Percentiles rank a stretch among this genome's conserved stretches.
Evolutionary conservation across 2,329 filamentous ascomycete genomes (phyloP).

Genomic region (Talaromyces rugulosus): DNA sequence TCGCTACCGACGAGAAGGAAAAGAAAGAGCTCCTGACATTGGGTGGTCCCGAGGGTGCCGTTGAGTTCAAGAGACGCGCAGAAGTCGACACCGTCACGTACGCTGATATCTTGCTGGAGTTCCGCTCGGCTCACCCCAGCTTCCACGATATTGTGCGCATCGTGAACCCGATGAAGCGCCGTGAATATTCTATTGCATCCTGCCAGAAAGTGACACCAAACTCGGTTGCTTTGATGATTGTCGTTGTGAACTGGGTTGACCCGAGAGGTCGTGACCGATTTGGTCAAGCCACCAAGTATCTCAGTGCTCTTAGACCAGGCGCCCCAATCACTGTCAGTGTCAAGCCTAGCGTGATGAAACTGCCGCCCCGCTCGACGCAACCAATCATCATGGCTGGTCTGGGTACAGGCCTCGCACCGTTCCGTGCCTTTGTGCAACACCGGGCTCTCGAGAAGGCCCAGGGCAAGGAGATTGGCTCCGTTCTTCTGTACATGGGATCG

Average conservation of each 20-base stretch:
- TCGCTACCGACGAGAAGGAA: constrained; percentile 76
- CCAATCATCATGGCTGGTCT: constrained; percentile 98
- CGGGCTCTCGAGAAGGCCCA: constrained; percentile 97
- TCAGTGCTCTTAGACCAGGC: constrained; percentile 71
- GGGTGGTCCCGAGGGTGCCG: constrained; percentile 71
- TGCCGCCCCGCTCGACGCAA: constrained; percentile 80
- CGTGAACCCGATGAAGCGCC: constrained; percentile 85
- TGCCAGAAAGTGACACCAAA: constrained; percentile 90
- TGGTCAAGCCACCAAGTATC: constrained; percentile 88
- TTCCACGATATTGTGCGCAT: constrained; percentile 88
- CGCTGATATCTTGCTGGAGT: constrained; percentile 85
- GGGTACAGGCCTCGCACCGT: constrained; percentile 96
- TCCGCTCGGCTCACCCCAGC: constrained; percentile 77
- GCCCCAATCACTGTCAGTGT: constrained; percentile 83
- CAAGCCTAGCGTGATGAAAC: constrained; percentile 98
- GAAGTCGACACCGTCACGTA: constrained; percentile 91
- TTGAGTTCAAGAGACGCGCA: constrained; percentile 85
- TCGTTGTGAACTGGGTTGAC: constrained; percentile 95
- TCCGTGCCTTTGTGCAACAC: constrained; percentile 98
- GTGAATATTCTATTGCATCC: constrained; percentile 98
- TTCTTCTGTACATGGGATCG: constrained; percentile 93
- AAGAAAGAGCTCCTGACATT: constrained; percentile 74
- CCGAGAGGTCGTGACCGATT: constrained; percentile 80
- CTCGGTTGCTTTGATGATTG: constrained; percentile 90
- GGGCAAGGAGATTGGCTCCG: constrained; percentile 88